Evolutionary conservation across 192 early-diverging fungal genomes (phyloP).

Genomic region (Coemansia umbellata): DNA sequence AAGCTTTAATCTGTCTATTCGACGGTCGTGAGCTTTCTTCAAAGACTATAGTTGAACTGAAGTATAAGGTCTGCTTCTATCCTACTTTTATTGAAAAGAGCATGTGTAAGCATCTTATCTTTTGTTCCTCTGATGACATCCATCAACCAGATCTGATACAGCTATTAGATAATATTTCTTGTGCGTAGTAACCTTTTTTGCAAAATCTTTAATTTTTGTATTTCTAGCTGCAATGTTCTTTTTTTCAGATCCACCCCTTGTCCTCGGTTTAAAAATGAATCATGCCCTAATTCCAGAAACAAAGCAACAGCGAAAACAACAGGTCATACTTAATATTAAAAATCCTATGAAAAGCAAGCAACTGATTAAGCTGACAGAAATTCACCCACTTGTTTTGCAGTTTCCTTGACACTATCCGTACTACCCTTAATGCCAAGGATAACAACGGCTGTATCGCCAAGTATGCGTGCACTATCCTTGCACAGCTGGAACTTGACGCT

Average conservation of each 20-base stretch:
- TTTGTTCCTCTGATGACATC: constrained; percentile 15
- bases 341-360: not conserved
- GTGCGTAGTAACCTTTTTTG: constrained; percentile 3
- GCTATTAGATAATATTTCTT: constrained; percentile 13
- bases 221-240: too few species aligned
- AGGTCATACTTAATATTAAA: too few species aligned
- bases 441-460: constrained; percentile 43
- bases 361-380: constrained; percentile 14
- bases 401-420: constrained; percentile 16
- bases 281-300: too few species aligned
- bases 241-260: too few species aligned
- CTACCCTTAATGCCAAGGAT: constrained; percentile 34
- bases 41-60: constrained; percentile 18
- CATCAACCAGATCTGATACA: constrained; percentile 29
- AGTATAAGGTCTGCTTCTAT: constrained; percentile 31
- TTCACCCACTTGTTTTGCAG: constrained; percentile 26
- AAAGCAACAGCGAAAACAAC: too few species aligned
- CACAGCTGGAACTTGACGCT: constrained; percentile 41
- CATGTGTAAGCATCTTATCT: constrained; percentile 29
- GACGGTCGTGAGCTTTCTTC: not conserved
- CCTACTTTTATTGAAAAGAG: constrained; percentile 6
- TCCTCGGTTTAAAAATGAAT: too few species aligned
- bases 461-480: constrained; percentile 43
- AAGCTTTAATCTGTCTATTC: constrained; percentile 4
- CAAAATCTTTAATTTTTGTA: not conserved